phyloP scores from a whole-genome alignment of 75 land plant genomes.

The Pseudotsuga menziesii region DNA sequence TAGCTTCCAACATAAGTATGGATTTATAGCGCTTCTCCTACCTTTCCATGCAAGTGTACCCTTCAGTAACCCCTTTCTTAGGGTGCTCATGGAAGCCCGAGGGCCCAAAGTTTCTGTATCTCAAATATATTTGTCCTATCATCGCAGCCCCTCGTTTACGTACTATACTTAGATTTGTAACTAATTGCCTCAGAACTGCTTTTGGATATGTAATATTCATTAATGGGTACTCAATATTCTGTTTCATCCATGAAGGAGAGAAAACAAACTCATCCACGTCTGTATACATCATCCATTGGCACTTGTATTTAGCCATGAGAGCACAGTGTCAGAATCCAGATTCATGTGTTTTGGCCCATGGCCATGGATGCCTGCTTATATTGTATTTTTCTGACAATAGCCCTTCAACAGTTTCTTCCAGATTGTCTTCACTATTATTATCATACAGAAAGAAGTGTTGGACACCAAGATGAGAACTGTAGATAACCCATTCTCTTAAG shows the following conservation, averaged over 20 bases:
- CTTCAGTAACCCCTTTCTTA: conserved; percentile 66
- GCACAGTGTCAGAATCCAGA: conserved; percentile 82
- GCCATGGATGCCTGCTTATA: conserved; percentile 41
- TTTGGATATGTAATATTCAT: background rate
- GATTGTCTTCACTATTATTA: conserved; percentile 70
- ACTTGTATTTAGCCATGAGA: conserved; percentile 24
- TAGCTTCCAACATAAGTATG: conserved; percentile 39
- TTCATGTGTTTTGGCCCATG: conserved; percentile 85
- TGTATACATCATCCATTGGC: conserved; percentile 69
- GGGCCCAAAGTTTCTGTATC: conserved; percentile 72
- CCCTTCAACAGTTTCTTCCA: conserved; percentile 18
- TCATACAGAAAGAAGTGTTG: conserved; percentile 72
- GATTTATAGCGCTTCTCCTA: conserved; percentile 73
- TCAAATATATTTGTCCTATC: conserved; percentile 45
- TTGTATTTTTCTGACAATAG: conserved; percentile 18
- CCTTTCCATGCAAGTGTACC: conserved; percentile 61
- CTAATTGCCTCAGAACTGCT: background rate
- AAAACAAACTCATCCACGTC: conserved; percentile 84
- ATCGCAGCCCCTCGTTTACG: background rate
- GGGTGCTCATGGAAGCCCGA: conserved; percentile 49
- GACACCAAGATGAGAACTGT: conserved; percentile 64
- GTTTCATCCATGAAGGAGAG: conserved; percentile 31
- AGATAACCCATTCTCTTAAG: conserved; percentile 72
- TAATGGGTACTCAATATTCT: background rate
- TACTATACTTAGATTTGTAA: background rate